Evolutionary conservation across 108 stramenopile genomes (phyloP).

Genomic region (Cyclotella choctawhatcheeana): DNA sequence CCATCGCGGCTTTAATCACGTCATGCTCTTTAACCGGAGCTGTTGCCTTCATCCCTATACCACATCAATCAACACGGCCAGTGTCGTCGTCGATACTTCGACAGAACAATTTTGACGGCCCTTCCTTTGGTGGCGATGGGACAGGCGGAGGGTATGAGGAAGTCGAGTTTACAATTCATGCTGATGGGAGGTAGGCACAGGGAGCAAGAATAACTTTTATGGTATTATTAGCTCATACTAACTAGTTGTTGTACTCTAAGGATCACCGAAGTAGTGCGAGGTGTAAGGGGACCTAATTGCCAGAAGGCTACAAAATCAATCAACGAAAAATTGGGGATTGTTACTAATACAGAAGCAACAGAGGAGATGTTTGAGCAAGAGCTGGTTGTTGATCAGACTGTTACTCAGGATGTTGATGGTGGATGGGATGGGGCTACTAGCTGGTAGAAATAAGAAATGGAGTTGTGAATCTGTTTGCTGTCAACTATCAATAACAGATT

Average conservation of each 20-base stretch:
- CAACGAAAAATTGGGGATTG: conserved; percentile 75
- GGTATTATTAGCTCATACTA: too few relatives aligned
- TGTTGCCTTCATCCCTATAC: conserved; percentile 1
- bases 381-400: conserved; percentile 62
- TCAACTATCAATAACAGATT: too few relatives aligned
- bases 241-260: too few relatives aligned
- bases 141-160: conserved; percentile 59
- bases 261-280: conserved; percentile 81
- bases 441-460: conserved; percentile 25
- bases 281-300: conserved; percentile 80
- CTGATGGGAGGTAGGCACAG: conserved; percentile 74
- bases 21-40: background rate
- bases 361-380: conserved; percentile 88
- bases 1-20: background rate
- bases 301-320: conserved; percentile 74
- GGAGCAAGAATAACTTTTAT: too few relatives aligned
- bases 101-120: conserved; percentile 5
- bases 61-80: background rate
- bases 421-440: conserved; percentile 51
- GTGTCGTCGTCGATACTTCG: too few relatives aligned
- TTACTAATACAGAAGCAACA: conserved; percentile 66
- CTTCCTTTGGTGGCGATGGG: conserved; percentile 11
- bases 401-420: conserved; percentile 46
- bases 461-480: background rate
- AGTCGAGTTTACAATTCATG: conserved; percentile 84